Percentiles rank a stretch among this genome's conserved stretches.
These are phyloP conservation scores for Ophiostoma tasmaniense DNA, from an alignment of 2,329 filamentous ascomycete genomes.

Conservation along the genomic window DNA sequence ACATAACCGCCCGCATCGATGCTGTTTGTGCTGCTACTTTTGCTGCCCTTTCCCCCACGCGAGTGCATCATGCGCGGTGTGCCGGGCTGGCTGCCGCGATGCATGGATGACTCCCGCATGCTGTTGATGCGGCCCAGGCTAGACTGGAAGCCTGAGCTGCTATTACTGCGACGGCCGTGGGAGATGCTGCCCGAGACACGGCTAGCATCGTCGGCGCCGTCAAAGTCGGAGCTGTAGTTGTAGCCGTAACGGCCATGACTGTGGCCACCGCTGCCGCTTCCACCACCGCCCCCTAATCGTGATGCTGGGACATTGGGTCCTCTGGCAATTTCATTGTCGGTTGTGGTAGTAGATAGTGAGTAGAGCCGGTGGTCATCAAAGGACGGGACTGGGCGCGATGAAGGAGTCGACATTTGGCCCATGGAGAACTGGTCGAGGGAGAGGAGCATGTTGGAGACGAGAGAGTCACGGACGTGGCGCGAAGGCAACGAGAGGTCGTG, in stretches of 20 bases:
- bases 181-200: conserved; percentile 44
- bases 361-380: conserved; percentile 33
- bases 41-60: conserved; percentile 57
- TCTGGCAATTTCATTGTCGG: conserved; percentile 22
- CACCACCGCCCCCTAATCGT: conserved; percentile 11
- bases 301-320: conserved; percentile 10
- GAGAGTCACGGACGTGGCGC: conserved; percentile 71
- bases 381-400: conserved; percentile 10
- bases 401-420: conserved; percentile 32
- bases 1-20: conserved; percentile 58
- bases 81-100: conserved; percentile 31
- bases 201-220: conserved; percentile 30
- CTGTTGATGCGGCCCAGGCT: conserved; percentile 55
- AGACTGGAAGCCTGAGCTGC: conserved; percentile 62
- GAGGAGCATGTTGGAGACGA: conserved; percentile 91
- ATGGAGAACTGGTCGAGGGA: conserved; percentile 79
- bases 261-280: conserved; percentile 8
- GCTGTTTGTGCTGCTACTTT: conserved; percentile 57
- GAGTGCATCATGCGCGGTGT: conserved; percentile 42
- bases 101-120: conserved; percentile 40
- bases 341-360: conserved; percentile 22
- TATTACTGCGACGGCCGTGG: conserved; percentile 65
- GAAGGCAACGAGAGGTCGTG: conserved; percentile 80
- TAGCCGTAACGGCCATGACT: conserved; percentile 36
- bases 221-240: conserved; percentile 51